Evolutionary conservation across 257 asterid genomes (phyloP).

Genomic region (Paulownia fortunei): DNA sequence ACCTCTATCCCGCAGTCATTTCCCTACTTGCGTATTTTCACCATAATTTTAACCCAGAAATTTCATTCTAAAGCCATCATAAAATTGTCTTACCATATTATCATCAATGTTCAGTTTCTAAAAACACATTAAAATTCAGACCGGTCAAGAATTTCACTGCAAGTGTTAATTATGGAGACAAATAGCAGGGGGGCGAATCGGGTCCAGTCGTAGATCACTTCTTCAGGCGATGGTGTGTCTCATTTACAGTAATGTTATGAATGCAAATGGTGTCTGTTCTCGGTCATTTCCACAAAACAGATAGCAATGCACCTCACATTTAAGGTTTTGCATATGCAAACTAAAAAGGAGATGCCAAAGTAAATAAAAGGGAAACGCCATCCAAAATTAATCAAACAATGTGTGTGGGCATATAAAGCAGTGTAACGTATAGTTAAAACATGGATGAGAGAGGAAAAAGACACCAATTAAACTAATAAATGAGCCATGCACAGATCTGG

Average conservation of each 20-base stretch:
- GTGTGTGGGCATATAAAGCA: constrained; percentile 5
- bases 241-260: not conserved
- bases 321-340: not conserved
- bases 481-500: not conserved
- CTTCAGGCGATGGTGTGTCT: not conserved
- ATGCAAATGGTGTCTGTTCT: not conserved
- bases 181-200: not conserved
- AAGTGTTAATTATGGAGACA: not conserved
- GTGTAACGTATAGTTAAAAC: not conserved
- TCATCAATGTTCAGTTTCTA: too few relatives aligned
- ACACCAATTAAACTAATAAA: not conserved
- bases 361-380: not conserved
- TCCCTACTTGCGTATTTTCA: not conserved
- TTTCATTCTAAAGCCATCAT: too few relatives aligned
- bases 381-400: not conserved
- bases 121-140: not conserved
- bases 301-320: not conserved
- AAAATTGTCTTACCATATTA: too few relatives aligned
- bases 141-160: not conserved
- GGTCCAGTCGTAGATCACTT: not conserved
- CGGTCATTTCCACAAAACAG: not conserved
- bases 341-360: not conserved
- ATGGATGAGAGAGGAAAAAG: not conserved
- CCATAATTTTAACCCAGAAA: too few relatives aligned
- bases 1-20: not conserved